These are phyloP conservation scores for Apium graveolens DNA, from an alignment of 129 eudicot species.

Conservation along the genomic window DNA sequence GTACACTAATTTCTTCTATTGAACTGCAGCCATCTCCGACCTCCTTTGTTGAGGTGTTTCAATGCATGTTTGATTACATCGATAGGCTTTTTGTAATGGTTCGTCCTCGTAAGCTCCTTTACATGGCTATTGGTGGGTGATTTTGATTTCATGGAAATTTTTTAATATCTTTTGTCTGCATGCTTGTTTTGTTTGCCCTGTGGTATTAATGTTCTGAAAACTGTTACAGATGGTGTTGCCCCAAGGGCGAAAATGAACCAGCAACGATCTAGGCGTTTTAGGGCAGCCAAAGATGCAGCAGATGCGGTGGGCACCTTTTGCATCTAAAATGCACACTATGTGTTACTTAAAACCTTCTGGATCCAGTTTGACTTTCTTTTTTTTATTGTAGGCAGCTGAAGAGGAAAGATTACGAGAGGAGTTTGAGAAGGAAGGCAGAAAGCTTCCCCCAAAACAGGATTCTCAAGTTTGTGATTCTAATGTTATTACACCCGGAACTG, in stretches of 20 bases:
- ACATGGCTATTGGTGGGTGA: slow-evolving; percentile 54
- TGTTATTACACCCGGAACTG: slow-evolving; percentile 31
- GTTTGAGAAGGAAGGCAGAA: slow-evolving; percentile 27
- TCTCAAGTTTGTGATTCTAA: slow-evolving; percentile 28
- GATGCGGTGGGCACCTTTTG: slow-evolving; percentile 11
- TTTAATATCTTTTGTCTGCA: background rate
- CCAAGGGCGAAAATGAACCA: slow-evolving; percentile 30
- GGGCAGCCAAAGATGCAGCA: slow-evolving; percentile 18
- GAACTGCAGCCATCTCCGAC: slow-evolving; percentile 18
- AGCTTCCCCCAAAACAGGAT: slow-evolving; percentile 18
- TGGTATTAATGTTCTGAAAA: background rate
- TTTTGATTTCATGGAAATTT: background rate
- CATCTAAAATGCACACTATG: background rate
- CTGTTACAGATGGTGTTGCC: slow-evolving; percentile 24
- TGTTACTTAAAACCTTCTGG: background rate
- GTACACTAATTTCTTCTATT: background rate
- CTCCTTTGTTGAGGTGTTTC: slow-evolving; percentile 22
- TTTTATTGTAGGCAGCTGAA: slow-evolving; percentile 24
- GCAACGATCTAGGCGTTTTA: slow-evolving; percentile 22
- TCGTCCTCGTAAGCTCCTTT: slow-evolving; percentile 54
- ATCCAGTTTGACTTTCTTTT: slow-evolving; percentile 2
- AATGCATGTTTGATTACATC: slow-evolving; percentile 41
- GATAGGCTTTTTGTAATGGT: slow-evolving; percentile 51
- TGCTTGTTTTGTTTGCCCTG: background rate
- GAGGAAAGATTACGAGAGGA: slow-evolving; percentile 22